Evolutionary conservation across 2,329 filamentous ascomycete genomes (phyloP).

Genomic region (Neonectria faginata): DNA sequence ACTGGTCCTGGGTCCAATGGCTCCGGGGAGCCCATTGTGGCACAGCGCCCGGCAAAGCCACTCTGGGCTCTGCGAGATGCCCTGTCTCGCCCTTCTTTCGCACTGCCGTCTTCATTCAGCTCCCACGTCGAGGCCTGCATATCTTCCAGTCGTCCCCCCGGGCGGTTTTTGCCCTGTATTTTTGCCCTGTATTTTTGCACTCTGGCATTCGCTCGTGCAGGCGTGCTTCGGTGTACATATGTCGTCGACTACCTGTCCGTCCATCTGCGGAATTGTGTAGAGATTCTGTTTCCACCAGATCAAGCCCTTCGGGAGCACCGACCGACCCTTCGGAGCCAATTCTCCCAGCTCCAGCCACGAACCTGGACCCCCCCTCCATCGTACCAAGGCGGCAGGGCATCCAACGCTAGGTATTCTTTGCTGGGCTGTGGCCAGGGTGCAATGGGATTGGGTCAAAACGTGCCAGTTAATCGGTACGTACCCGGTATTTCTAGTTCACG

Average conservation of each 20-base stretch:
- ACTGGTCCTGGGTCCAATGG: conserved; percentile 48
- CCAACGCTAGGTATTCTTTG: too few species aligned
- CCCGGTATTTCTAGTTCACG: conserved; percentile 19
- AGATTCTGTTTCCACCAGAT: not conserved
- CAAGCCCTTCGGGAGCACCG: conserved; percentile 8
- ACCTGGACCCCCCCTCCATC: not conserved
- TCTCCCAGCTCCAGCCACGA: conserved; percentile 23
- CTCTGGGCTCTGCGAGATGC: conserved; percentile 22
- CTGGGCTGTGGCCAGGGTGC: conserved; percentile 17
- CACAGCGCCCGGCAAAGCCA: conserved; percentile 44
- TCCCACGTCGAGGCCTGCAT: conserved; percentile 2
- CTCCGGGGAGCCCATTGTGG: conserved; percentile 39
- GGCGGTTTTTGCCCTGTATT: not conserved
- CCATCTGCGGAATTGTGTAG: conserved; percentile 16
- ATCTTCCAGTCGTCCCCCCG: not conserved
- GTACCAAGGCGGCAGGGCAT: conserved; percentile 4
- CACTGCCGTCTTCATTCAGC: conserved; percentile 10
- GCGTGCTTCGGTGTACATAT: too few species aligned
- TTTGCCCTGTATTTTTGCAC: not conserved
- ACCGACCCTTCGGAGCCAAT: conserved; percentile 5
- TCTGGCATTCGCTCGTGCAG: not conserved
- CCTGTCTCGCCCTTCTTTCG: not conserved
- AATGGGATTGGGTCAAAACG: not conserved
- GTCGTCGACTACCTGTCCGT: not conserved
- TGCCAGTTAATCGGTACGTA: not conserved